Evolutionary conservation across 2,329 filamentous ascomycete species (phyloP), one percentile per base, ranked within the genome.

Genomic region (Pseudogymnoascus sp.): DNA sequence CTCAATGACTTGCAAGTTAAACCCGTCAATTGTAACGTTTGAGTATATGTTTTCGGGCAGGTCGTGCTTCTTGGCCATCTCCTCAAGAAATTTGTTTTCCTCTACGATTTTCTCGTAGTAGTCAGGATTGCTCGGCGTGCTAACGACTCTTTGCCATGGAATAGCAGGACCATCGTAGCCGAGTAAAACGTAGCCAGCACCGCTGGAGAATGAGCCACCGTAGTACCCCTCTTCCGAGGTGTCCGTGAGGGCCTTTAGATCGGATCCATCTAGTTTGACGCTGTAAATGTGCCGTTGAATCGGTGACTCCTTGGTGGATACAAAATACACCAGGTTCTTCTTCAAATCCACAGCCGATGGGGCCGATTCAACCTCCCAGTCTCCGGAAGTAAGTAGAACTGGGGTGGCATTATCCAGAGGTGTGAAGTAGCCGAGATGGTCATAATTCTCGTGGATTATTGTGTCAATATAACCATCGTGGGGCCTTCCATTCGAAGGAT

Each of bases 381-480:
- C 75, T 4, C 95, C 95, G 38, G 89, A 87, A 0, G 95, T 99
- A 42, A 99, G 84, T 80, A 96, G 85, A 57, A 90, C 78, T 5
- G 95, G 93, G n/a, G 89, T 79, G 0, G 89, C 80, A 69, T 87
- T 93, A 69, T 97, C 90, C 62, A 97, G 76, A 1, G 95, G 93
- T 0, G 88, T 87, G 73, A 97, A 99, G 77, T 97, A 97, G 0
- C 89, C 95, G 61, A 99, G 79, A 70, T 99, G 95, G 69, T 97
- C 91, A 69, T 90, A 91, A 63, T 92, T 88, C 19, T 96, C 84
- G 71, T 96, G 82, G 63, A 97, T 89, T 65, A 97, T 80, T 0
- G 89, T 92, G 75, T 99, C 95, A 66, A 99, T 87, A 71, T 99
- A 99, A 21, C 95, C 95, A 74, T 97, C 92, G 4, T 93, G 76